A percentile compares a stretch with the other conserved stretches of the same genome.
Conservation (phyloP, 2,329 filamentous ascomycete species). For the Aspergillus cejpii region DNA sequence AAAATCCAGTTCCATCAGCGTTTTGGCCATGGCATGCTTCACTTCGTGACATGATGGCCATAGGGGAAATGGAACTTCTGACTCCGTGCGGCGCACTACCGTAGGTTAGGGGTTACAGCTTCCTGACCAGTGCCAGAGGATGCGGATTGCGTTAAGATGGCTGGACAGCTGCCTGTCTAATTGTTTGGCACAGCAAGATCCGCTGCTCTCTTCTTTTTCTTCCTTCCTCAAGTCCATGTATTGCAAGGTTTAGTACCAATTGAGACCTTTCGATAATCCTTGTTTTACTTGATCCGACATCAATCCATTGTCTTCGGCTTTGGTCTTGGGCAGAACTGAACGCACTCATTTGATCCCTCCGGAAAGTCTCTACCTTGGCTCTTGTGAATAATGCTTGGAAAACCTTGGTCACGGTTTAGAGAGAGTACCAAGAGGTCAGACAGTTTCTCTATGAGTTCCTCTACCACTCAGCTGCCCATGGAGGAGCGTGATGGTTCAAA, state of each 20-base stretch:
- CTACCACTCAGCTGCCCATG: constrained; percentile 9
- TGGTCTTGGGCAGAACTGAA: not conserved
- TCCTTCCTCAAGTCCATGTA: not conserved
- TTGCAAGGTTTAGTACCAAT: not conserved
- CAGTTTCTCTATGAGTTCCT: constrained; percentile 9
- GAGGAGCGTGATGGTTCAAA: constrained; percentile 7
- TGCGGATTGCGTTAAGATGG: not conserved
- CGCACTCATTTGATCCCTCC: not conserved
- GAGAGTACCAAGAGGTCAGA: constrained; percentile 8
- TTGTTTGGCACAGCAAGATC: not conserved
- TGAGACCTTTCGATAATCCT: not conserved
- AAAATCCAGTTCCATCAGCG: not conserved
- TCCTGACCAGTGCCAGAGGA: not conserved
- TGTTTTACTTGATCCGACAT: not conserved
- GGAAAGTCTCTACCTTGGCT: not conserved
- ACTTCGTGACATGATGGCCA: constrained; percentile 13
- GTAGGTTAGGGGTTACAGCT: not conserved
- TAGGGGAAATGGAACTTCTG: constrained; percentile 5
- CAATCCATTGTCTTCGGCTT: not conserved
- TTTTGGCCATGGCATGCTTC: constrained; percentile 3
- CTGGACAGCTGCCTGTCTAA: not conserved
- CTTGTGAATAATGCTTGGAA: constrained; percentile 3
- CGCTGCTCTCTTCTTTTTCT: not conserved
- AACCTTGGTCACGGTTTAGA: constrained; percentile 1
- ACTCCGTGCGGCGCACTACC: constrained; percentile 12